Conservation (phyloP, 2,329 filamentous ascomycete species). For the Helminthosporium solani region DNA sequence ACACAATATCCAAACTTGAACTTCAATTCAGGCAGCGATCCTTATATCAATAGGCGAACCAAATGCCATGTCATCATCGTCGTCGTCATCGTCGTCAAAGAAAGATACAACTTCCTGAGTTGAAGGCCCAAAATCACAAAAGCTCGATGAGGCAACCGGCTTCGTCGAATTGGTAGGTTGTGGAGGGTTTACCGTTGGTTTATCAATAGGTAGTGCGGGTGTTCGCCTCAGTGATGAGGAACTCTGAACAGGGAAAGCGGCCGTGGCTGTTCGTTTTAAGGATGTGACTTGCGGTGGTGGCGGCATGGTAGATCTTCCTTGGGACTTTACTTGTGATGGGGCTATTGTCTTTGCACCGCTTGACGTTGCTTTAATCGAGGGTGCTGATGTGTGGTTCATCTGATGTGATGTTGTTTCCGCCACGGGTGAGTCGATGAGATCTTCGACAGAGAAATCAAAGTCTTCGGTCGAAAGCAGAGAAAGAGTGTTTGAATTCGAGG, state of each 20-base stretch:
- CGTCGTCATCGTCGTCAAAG: constrained; percentile 17
- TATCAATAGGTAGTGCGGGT: background rate
- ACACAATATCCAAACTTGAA: no score
- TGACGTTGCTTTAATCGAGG: background rate
- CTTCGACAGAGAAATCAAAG: constrained; percentile 44
- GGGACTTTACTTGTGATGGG: no score
- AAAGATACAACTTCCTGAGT: constrained; percentile 30
- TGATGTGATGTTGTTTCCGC: background rate
- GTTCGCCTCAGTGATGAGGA: background rate
- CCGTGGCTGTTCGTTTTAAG: background rate
- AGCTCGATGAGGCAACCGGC: background rate
- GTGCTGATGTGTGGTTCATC: background rate
- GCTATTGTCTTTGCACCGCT: background rate
- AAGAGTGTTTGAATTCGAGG: constrained; percentile 4
- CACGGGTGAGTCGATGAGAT: constrained; percentile 36
- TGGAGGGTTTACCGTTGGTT: background rate
- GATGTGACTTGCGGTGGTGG: background rate
- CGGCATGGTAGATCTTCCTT: no score
- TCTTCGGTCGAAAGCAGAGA: constrained; percentile 43
- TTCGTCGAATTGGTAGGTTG: background rate
- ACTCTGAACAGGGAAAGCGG: background rate
- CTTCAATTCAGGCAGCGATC: background rate
- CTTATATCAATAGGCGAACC: background rate
- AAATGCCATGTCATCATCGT: constrained; percentile 9
- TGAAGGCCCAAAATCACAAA: constrained; percentile 24